Conservation (phyloP, 2,329 filamentous ascomycete genomes). For the Aspergillus sp. region DNA sequence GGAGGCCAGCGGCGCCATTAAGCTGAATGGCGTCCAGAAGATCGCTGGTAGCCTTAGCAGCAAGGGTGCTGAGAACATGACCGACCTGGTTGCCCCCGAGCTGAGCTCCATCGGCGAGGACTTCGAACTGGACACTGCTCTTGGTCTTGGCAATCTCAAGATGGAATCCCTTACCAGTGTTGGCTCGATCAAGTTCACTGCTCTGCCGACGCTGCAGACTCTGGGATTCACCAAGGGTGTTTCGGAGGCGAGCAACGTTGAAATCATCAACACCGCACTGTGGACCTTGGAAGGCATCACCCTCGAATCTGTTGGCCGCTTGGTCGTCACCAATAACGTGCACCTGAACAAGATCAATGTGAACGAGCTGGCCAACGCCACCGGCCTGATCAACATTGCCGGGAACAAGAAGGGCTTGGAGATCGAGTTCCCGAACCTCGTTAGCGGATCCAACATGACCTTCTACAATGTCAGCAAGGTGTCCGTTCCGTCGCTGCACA, state of each 20-base stretch:
- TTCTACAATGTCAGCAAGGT: slow-evolving; percentile 72
- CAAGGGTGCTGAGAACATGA: slow-evolving; percentile 51
- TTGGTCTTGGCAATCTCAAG: slow-evolving; percentile 56
- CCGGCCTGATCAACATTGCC: slow-evolving; percentile 59
- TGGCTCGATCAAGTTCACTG: slow-evolving; percentile 59
- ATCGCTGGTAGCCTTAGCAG: slow-evolving; percentile 50
- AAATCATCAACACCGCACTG: slow-evolving; percentile 80
- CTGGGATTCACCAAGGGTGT: slow-evolving; percentile 57
- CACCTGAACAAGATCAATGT: slow-evolving; percentile 63
- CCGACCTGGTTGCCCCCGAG: slow-evolving; percentile 51
- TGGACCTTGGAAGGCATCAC: slow-evolving; percentile 70
- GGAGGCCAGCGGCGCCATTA: slow-evolving; percentile 47
- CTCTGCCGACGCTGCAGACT: slow-evolving; percentile 55
- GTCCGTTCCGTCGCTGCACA: slow-evolving; percentile 60
- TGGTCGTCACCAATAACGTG: slow-evolving; percentile 86
- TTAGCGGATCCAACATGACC: slow-evolving; percentile 69
- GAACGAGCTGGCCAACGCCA: slow-evolving; percentile 69
- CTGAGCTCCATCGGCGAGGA: slow-evolving; percentile 57
- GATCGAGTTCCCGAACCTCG: slow-evolving; percentile 68
- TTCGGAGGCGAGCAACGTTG: slow-evolving; percentile 56
- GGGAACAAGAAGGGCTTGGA: slow-evolving; percentile 68
- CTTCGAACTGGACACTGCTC: slow-evolving; percentile 63
- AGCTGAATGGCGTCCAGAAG: slow-evolving; percentile 50
- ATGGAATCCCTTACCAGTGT: slow-evolving; percentile 59
- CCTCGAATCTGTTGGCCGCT: slow-evolving; percentile 58